Conservation (phyloP, 257 asterid genomes). For the Leptodermis oblonga region DNA sequence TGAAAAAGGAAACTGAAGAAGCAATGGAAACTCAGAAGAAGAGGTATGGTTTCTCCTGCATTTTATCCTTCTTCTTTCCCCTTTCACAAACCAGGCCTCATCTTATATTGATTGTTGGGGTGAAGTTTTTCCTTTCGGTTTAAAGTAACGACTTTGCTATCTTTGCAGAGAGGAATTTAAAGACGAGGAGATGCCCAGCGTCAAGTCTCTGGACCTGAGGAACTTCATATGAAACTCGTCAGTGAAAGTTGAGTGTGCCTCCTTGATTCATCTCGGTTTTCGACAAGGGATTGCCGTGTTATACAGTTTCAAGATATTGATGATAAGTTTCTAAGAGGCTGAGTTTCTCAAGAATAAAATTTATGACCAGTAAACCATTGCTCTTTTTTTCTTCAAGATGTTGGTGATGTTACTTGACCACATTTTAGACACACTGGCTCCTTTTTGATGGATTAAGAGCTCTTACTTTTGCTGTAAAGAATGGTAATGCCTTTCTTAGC, state of each 20-base stretch:
- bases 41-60: conserved; percentile 34
- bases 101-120: not conserved
- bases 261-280: not conserved
- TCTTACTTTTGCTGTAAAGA: not conserved
- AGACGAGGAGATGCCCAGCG: conserved; percentile 9
- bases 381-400: not conserved
- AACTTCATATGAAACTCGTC: conserved; percentile 39
- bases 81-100: not conserved
- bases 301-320: conserved; percentile 3
- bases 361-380: conserved; percentile 4
- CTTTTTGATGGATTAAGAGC: not conserved
- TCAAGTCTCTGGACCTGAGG: conserved; percentile 63
- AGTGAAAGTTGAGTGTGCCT: not conserved
- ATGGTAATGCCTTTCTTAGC: not conserved
- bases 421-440: not conserved
- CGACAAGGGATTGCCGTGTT: not conserved
- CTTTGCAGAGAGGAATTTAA: conserved; percentile 50
- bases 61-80: not conserved
- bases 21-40: conserved; percentile 97
- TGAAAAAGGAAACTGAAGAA: conserved; percentile 77
- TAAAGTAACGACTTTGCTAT: conserved; percentile 8
- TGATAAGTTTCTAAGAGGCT: conserved; percentile 9
- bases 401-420: not conserved
- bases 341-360: conserved; percentile 14
- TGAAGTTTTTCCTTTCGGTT: not conserved